Conservation (phyloP, 2,329 filamentous ascomycete species). For the Ciborinia camelliae region DNA sequence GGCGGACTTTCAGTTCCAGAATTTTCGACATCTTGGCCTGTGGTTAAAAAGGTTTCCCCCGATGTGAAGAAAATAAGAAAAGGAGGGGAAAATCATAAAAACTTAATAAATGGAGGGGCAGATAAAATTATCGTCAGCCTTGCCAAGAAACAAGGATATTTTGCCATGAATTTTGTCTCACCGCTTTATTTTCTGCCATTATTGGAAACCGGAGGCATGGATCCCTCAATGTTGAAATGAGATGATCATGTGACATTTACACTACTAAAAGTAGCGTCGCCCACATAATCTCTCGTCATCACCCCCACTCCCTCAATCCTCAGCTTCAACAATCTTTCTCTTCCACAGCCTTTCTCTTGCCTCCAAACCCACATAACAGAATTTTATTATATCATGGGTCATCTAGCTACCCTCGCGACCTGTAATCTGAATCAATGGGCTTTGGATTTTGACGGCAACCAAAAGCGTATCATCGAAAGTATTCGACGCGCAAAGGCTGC, state of each 20-base stretch:
- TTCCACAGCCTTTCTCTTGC: too few species aligned
- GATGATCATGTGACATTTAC: too few species aligned
- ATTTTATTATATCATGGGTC: too few species aligned
- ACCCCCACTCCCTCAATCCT: too few species aligned
- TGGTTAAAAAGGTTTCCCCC: neutral
- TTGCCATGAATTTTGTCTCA: neutral
- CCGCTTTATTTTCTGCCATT: slow-evolving; percentile 4
- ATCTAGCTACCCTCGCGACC: slow-evolving; percentile 15
- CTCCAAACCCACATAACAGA: too few species aligned
- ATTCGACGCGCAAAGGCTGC: slow-evolving; percentile 52
- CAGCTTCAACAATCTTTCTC: too few species aligned
- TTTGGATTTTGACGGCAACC: slow-evolving; percentile 19
- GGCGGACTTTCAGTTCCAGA: slow-evolving; percentile 38
- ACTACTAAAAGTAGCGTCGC: too few species aligned
- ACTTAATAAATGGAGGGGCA: neutral
- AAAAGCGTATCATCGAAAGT: slow-evolving; percentile 55
- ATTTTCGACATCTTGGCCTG: slow-evolving; percentile 24
- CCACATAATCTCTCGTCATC: too few species aligned
- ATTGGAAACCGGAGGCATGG: too few species aligned
- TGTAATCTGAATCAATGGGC: slow-evolving; percentile 18
- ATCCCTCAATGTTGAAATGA: too few species aligned
- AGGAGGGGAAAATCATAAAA: neutral
- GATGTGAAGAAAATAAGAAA: neutral
- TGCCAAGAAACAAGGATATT: slow-evolving; percentile 7
- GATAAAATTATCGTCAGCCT: slow-evolving; percentile 6